A percentile compares a stretch with the other conserved stretches of the same genome.
phyloP scores from a whole-genome alignment of 1,284 basidiomycete genomes.

The Leccinum huronense region DNA sequence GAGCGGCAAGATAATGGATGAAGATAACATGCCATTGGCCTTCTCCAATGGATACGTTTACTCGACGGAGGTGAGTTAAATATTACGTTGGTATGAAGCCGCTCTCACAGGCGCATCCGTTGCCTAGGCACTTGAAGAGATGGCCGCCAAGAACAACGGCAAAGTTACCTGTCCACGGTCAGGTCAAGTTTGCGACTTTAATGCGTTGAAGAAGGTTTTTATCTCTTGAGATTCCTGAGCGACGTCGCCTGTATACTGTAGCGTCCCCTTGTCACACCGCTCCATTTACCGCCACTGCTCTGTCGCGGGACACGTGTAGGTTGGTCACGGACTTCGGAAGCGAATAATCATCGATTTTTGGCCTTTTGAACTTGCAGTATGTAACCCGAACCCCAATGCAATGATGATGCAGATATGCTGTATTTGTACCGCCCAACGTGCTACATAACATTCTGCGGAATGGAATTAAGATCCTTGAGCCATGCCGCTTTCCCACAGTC shows the following conservation, averaged over 20 bases:
- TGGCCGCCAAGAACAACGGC: slow-evolving; percentile 75
- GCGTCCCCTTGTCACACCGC: background rate
- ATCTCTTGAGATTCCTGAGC: slow-evolving; percentile 54
- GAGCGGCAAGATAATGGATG: slow-evolving; percentile 92
- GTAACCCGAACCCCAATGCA: slow-evolving; percentile 22
- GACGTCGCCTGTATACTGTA: slow-evolving; percentile 2
- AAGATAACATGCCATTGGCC: slow-evolving; percentile 87
- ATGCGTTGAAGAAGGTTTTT: slow-evolving; percentile 80
- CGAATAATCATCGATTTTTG: slow-evolving; percentile 22
- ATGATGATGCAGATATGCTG: slow-evolving; percentile 11
- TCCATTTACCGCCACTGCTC: background rate
- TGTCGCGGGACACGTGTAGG: slow-evolving; percentile 19
- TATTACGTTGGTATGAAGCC: background rate
- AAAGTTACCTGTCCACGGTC: slow-evolving; percentile 82
- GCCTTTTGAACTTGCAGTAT: slow-evolving; percentile 20
- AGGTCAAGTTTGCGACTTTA: slow-evolving; percentile 61
- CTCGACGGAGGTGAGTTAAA: slow-evolving; percentile 72
- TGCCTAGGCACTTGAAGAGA: slow-evolving; percentile 73
- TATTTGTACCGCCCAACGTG: slow-evolving; percentile 26
- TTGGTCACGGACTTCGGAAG: slow-evolving; percentile 24
- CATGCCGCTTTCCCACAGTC: slow-evolving; percentile 20
- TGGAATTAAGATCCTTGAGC: slow-evolving; percentile 30
- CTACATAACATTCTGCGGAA: slow-evolving; percentile 9
- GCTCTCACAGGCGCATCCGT: slow-evolving; percentile 14
- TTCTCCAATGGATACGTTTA: slow-evolving; percentile 94